Conservation (phyloP, 306 rosid genomes). For the Begonia masoniana region DNA sequence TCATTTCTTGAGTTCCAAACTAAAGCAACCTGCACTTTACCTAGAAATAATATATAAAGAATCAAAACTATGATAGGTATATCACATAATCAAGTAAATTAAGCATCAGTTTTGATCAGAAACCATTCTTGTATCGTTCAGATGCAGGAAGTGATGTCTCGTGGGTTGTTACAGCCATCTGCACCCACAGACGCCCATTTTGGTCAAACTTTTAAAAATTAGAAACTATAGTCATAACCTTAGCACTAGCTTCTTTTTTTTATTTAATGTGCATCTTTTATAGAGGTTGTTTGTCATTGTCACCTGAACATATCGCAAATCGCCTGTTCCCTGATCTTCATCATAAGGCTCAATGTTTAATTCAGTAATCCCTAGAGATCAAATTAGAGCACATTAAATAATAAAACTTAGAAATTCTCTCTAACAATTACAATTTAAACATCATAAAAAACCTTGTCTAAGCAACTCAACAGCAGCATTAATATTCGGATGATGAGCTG, state of each 20-base stretch:
- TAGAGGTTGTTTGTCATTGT: background rate
- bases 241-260: too few relatives aligned
- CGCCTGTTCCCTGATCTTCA: slow-evolving; percentile 79
- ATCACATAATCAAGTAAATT: slow-evolving; percentile 1
- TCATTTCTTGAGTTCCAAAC: slow-evolving; percentile 95
- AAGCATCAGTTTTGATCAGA: slow-evolving; percentile 10
- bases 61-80: background rate
- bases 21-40: slow-evolving; percentile 79
- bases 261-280: too few relatives aligned
- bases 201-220: slow-evolving; percentile 1
- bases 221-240: too few relatives aligned
- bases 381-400: background rate
- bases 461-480: slow-evolving; percentile 78
- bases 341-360: slow-evolving; percentile 47
- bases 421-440: background rate
- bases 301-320: slow-evolving; percentile 84
- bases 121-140: slow-evolving; percentile 76
- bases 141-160: slow-evolving; percentile 68
- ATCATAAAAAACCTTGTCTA: slow-evolving; percentile 34
- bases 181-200: slow-evolving; percentile 14
- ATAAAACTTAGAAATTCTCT: background rate
- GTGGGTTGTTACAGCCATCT: slow-evolving; percentile 96
- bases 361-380: slow-evolving; percentile 48
- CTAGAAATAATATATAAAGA: slow-evolving; percentile 25
- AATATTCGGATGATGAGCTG: slow-evolving; percentile 96